Evolutionary conservation across 2,329 filamentous ascomycete genomes (phyloP).

Genomic region (Xylaria arbuscula): DNA sequence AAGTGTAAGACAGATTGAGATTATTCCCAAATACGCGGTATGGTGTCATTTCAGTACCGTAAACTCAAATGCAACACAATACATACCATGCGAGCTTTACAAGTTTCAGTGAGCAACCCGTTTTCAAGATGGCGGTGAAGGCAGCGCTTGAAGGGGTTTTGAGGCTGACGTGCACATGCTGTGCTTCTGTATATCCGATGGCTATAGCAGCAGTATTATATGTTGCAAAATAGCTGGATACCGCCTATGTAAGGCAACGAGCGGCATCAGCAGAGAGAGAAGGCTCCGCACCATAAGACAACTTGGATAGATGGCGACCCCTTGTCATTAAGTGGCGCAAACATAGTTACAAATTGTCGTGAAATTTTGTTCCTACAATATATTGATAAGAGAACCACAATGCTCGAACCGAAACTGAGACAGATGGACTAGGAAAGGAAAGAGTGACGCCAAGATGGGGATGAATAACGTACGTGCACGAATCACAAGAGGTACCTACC

Average conservation of each 20-base stretch:
- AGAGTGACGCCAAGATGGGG: conserved; percentile 6
- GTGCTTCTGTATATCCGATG: conserved; percentile 17
- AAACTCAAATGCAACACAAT: conserved; percentile 4
- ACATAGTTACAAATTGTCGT: no score
- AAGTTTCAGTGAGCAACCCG: conserved; percentile 4
- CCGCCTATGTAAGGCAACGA: background rate
- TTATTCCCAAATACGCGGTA: background rate
- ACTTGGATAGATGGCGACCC: background rate
- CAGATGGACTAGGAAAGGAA: conserved; percentile 1
- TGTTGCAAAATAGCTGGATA: conserved; percentile 1
- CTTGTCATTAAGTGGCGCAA: conserved; percentile 10
- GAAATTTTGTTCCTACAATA: no score
- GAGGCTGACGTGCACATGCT: conserved; percentile 24
- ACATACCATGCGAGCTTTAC: conserved; percentile 18
- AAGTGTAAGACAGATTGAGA: conserved; percentile 5
- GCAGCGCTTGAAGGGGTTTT: conserved; percentile 7
- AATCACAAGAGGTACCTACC: conserved; percentile 9
- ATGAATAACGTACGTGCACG: conserved; percentile 2
- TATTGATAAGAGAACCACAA: conserved; percentile 1
- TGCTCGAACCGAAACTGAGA: conserved; percentile 15
- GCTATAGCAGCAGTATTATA: conserved; percentile 11
- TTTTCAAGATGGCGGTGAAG: conserved; percentile 24
- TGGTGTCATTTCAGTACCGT: background rate
- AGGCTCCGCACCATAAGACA: background rate
- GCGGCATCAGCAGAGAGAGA: background rate